These are phyloP conservation scores for Penstemon barbatus DNA, from an alignment of 257 asterid genomes.

Conservation along the genomic window DNA sequence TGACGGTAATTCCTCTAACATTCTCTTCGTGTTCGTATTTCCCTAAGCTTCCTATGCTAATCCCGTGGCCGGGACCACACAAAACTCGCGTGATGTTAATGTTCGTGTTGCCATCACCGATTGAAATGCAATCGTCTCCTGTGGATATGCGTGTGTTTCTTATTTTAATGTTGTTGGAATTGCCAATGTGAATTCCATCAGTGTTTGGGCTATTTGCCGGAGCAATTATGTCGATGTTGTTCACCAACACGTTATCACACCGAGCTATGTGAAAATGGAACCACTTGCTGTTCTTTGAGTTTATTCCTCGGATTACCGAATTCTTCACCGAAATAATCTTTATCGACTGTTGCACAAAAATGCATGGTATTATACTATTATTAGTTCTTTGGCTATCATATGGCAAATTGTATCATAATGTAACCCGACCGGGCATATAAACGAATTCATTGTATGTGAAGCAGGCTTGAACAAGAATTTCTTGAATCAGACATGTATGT, in stretches of 20 bases:
- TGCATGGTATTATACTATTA: not conserved
- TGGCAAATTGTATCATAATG: too few species aligned
- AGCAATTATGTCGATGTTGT: constrained; percentile 20
- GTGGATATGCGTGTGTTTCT: constrained; percentile 14
- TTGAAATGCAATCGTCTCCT: constrained; percentile 42
- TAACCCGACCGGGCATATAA: too few species aligned
- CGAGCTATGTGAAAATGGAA: constrained; percentile 22
- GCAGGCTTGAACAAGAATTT: too few species aligned
- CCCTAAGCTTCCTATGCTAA: constrained; percentile 39
- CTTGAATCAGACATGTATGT: too few species aligned
- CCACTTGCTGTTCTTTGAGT: constrained; percentile 29
- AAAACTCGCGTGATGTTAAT: constrained; percentile 17
- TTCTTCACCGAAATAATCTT: not conserved
- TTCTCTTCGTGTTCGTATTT: constrained; percentile 15
- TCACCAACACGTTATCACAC: constrained; percentile 11
- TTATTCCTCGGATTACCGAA: constrained; percentile 4
- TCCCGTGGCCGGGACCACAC: constrained; percentile 47
- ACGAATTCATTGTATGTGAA: too few species aligned
- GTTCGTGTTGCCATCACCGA: constrained; percentile 28
- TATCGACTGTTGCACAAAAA: constrained; percentile 15
- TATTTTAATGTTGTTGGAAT: constrained; percentile 21
- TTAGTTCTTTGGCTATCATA: too few species aligned
- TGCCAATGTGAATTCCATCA: constrained; percentile 39
- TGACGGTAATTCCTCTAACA: constrained; percentile 16
- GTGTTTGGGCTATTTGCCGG: constrained; percentile 45